A percentile compares a stretch with the other conserved stretches of the same genome.
phyloP scores from a whole-genome alignment of 345 rosid genomes.

The Hevea brasiliensis region DNA sequence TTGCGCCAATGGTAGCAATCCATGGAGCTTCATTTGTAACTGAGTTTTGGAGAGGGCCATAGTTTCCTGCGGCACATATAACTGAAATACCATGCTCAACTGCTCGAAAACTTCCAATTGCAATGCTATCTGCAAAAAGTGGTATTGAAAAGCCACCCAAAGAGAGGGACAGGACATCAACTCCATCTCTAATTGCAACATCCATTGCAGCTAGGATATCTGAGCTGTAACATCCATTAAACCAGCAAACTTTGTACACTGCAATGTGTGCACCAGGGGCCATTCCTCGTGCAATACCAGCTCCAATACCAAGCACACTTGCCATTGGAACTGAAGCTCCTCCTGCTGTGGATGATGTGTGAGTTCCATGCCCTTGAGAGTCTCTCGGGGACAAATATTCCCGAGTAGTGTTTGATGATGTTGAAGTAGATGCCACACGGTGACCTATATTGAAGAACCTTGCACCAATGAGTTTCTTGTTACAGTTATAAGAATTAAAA shows the following conservation, averaged over 20 bases:
- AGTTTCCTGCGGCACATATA: conserved; percentile 87
- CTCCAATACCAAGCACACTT: conserved; percentile 66
- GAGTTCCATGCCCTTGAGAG: conserved; percentile 87
- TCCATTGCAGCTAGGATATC: conserved; percentile 90
- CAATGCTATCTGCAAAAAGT: conserved; percentile 73
- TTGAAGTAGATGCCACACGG: conserved; percentile 45
- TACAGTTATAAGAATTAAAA: conserved; percentile 60
- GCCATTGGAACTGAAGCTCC: conserved; percentile 71
- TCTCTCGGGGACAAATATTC: conserved; percentile 79
- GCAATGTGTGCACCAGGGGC: conserved; percentile 89
- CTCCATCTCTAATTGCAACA: conserved; percentile 71
- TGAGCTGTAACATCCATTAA: conserved; percentile 80
- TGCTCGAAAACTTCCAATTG: conserved; percentile 88
- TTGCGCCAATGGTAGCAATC: conserved; percentile 84
- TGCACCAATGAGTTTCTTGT: conserved; percentile 80
- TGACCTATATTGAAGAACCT: conserved; percentile 83
- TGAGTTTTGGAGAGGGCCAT: conserved; percentile 71
- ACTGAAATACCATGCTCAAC: conserved; percentile 80
- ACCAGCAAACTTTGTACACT: conserved; percentile 87
- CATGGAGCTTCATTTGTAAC: conserved; percentile 93
- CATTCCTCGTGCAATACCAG: conserved; percentile 83
- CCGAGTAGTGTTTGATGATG: conserved; percentile 38
- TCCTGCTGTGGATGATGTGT: conserved; percentile 85
- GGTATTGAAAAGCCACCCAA: conserved; percentile 87
- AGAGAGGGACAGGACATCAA: conserved; percentile 84